Conservation (phyloP, 2,329 filamentous ascomycete species). For the Lecanosticta acicola region DNA sequence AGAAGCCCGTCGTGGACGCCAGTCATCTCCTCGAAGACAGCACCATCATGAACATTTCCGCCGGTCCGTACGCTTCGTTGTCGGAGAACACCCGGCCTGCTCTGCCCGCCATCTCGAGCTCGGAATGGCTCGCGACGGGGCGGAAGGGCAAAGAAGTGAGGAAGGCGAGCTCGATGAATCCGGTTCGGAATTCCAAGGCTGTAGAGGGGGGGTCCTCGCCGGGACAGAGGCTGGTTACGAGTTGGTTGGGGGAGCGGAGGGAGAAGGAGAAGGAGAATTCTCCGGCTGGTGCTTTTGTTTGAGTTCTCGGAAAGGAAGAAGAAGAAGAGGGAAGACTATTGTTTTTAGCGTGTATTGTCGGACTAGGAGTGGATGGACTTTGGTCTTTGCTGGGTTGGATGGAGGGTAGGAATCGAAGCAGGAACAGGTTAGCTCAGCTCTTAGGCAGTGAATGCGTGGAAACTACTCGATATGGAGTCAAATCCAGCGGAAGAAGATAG, state of each 20-base stretch:
- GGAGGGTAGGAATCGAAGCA: too few relatives aligned
- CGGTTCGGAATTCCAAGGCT: slow-evolving; percentile 2
- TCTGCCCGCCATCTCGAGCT: slow-evolving; percentile 26
- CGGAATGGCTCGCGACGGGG: slow-evolving; percentile 31
- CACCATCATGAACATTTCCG: slow-evolving; percentile 30
- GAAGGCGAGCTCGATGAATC: slow-evolving; percentile 10
- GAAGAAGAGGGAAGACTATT: too few relatives aligned
- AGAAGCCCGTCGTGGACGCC: slow-evolving; percentile 10
- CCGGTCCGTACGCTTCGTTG: slow-evolving; percentile 30
- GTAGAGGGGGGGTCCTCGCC: slow-evolving; percentile 12
- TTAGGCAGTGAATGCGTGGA: too few relatives aligned
- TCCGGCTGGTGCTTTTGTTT: slow-evolving; percentile 23
- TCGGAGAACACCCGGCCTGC: slow-evolving; percentile 10
- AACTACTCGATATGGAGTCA: too few relatives aligned
- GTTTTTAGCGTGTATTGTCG: too few relatives aligned
- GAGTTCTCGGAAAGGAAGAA: too few relatives aligned
- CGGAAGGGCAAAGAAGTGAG: slow-evolving; percentile 13
- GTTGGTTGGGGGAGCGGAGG: slow-evolving; percentile 27
- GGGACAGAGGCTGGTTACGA: slow-evolving; percentile 27
- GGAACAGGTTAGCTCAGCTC: too few relatives aligned
- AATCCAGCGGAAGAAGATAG: too few relatives aligned
- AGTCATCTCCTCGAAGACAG: slow-evolving; percentile 27
- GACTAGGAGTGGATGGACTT: too few relatives aligned
- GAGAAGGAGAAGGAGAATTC: slow-evolving; percentile 15
- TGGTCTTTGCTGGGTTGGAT: too few relatives aligned